These are phyloP conservation scores for Termitomyces sp. DNA, from an alignment of 768 basidiomycete species.

Conservation along the genomic window DNA sequence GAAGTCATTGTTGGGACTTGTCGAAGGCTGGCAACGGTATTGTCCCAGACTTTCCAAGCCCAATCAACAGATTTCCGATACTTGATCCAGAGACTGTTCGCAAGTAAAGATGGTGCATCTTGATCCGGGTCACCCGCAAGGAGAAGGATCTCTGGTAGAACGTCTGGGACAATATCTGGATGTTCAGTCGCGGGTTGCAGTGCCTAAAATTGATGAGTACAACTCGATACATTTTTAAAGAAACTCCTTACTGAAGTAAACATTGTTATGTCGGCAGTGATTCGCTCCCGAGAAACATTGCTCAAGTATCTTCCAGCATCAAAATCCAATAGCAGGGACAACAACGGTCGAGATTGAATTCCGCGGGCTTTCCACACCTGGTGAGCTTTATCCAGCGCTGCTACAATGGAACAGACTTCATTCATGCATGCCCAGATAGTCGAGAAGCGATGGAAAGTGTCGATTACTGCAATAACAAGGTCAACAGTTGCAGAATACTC, in stretches of 20 bases:
- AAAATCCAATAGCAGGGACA: constrained; percentile 64
- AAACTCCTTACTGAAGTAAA: constrained; percentile 52
- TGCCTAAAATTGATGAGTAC: constrained; percentile 32
- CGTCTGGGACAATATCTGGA: constrained; percentile 41
- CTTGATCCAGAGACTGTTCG: constrained; percentile 80
- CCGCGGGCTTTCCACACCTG: constrained; percentile 64
- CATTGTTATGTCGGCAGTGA: constrained; percentile 56
- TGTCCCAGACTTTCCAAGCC: constrained; percentile 86
- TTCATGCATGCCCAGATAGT: constrained; percentile 82
- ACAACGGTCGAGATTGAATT: constrained; percentile 59
- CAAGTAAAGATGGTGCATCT: constrained; percentile 67
- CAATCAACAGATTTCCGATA: constrained; percentile 72
- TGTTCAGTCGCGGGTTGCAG: constrained; percentile 43
- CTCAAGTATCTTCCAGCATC: constrained; percentile 61
- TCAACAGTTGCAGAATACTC: constrained; percentile 51
- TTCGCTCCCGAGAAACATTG: constrained; percentile 52
- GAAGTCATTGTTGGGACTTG: constrained; percentile 59
- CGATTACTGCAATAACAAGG: constrained; percentile 60
- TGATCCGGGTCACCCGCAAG: constrained; percentile 58
- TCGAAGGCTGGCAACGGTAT: constrained; percentile 70
- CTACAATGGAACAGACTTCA: constrained; percentile 48
- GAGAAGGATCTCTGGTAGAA: constrained; percentile 63
- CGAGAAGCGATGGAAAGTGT: constrained; percentile 68
- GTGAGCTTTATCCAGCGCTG: constrained; percentile 61
- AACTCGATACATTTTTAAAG: constrained; percentile 15